phyloP scores from a whole-genome alignment of 345 rosid species.

The Citrus medica region DNA sequence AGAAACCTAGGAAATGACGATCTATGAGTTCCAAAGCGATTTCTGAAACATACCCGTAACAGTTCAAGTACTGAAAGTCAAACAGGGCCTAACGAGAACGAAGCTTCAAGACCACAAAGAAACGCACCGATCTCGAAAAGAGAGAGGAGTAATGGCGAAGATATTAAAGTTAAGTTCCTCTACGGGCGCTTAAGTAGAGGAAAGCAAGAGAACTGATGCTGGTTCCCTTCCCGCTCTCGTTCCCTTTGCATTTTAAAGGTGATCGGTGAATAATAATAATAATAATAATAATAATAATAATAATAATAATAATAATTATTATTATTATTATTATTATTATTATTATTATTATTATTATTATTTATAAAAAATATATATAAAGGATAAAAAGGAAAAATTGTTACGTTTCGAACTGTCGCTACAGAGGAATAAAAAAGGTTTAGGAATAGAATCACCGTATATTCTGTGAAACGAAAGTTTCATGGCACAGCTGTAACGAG shows the following conservation, averaged over 20 bases:
- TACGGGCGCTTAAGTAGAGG: slow-evolving; percentile 21
- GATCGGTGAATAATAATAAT: not conserved
- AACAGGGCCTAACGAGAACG: not conserved
- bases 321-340: no score
- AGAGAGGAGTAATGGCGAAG: not conserved
- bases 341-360: no score
- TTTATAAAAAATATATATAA: not conserved
- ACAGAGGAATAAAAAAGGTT: not conserved
- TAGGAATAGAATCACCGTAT: slow-evolving; percentile 7
- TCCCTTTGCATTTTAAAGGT: slow-evolving; percentile 28
- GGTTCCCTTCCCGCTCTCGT: slow-evolving; percentile 42
- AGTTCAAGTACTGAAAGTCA: slow-evolving; percentile 12
- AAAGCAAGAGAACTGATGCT: slow-evolving; percentile 20
- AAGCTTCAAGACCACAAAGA: slow-evolving; percentile 7
- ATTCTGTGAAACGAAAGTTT: slow-evolving; percentile 18
- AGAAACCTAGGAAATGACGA: slow-evolving; percentile 11
- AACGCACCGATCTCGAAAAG: slow-evolving; percentile 38
- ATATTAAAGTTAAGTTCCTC: not conserved
- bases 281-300: not conserved
- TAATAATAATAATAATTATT: no score
- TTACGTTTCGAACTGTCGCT: not conserved
- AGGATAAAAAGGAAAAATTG: not conserved
- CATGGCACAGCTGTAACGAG: slow-evolving; percentile 19
- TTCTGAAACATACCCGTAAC: slow-evolving; percentile 37
- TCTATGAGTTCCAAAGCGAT: slow-evolving; percentile 6